These are phyloP conservation scores for Cyclocybe aegerita DNA, from an alignment of 768 basidiomycete genomes.

Conservation along the genomic window DNA sequence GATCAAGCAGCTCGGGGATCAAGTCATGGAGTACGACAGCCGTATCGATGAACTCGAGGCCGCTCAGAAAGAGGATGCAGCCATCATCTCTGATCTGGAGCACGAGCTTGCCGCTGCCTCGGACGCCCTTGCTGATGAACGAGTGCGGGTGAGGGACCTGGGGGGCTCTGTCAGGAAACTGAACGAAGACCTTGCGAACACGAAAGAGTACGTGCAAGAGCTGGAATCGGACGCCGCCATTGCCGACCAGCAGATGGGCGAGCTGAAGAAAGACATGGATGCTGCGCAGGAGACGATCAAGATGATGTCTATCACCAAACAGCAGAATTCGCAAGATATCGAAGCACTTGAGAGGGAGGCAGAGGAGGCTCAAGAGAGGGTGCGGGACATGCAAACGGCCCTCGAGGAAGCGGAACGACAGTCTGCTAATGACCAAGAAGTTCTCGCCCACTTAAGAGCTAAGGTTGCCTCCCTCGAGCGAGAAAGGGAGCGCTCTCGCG, in stretches of 20 bases:
- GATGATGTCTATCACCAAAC: conserved; percentile 41
- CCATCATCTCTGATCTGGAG: conserved; percentile 41
- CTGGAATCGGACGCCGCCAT: conserved; percentile 59
- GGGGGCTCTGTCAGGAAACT: conserved; percentile 36
- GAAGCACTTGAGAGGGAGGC: conserved; percentile 53
- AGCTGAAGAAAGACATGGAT: conserved; percentile 55
- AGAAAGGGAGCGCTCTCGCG: conserved; percentile 39
- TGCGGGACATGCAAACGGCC: conserved; percentile 72
- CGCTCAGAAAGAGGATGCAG: conserved; percentile 54
- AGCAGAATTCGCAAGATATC: conserved; percentile 46
- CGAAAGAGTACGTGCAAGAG: conserved; percentile 54
- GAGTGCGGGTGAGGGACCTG: conserved; percentile 23
- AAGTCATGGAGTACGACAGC: conserved; percentile 49
- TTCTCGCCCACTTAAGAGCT: conserved; percentile 46
- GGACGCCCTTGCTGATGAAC: conserved; percentile 37
- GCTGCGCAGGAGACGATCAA: conserved; percentile 45
- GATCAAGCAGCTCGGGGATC: conserved; percentile 62
- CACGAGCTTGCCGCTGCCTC: conserved; percentile 36
- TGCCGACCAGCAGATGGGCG: conserved; percentile 51
- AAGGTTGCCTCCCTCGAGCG: conserved; percentile 58
- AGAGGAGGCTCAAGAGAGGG: conserved; percentile 53
- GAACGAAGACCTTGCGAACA: conserved; percentile 45
- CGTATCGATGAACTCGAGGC: conserved; percentile 57
- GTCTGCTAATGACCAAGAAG: conserved; percentile 62
- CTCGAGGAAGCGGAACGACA: conserved; percentile 72